Evolutionary conservation across 148 eudicot genomes (phyloP).

Genomic region (Mesembryanthemum crystallinum): DNA sequence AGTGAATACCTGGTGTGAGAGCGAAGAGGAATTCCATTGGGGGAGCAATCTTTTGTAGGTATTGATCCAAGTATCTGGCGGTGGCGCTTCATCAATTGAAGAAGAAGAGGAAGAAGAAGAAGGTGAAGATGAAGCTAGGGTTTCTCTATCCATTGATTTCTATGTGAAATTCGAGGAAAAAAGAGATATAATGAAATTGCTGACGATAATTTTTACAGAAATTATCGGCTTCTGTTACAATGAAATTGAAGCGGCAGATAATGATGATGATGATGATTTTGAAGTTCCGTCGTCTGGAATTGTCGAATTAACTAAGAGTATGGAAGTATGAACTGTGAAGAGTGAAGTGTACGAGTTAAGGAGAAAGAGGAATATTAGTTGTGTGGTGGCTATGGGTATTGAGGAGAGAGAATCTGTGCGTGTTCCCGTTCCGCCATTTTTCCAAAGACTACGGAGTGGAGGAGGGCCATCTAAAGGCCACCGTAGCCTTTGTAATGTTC

Average conservation of each 20-base stretch:
- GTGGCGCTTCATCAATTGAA: slow-evolving; percentile 23
- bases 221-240: neutral
- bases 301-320: neutral
- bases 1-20: slow-evolving; percentile 42
- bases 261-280: neutral
- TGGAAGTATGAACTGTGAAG: neutral
- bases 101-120: slow-evolving; percentile 33
- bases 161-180: neutral
- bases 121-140: slow-evolving; percentile 54
- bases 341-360: neutral
- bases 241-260: neutral
- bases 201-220: neutral
- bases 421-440: no score
- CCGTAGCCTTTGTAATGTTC: neutral
- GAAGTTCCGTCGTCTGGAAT: neutral
- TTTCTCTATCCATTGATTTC: slow-evolving; percentile 47
- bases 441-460: neutral
- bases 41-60: slow-evolving; percentile 50
- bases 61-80: slow-evolving; percentile 66
- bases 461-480: neutral
- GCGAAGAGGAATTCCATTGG: slow-evolving; percentile 57
- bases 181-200: neutral
- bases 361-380: no score
- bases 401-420: neutral
- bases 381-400: no score